phyloP scores from a whole-genome alignment of 208 protist species.

The Tritrichomonas foetus region DNA sequence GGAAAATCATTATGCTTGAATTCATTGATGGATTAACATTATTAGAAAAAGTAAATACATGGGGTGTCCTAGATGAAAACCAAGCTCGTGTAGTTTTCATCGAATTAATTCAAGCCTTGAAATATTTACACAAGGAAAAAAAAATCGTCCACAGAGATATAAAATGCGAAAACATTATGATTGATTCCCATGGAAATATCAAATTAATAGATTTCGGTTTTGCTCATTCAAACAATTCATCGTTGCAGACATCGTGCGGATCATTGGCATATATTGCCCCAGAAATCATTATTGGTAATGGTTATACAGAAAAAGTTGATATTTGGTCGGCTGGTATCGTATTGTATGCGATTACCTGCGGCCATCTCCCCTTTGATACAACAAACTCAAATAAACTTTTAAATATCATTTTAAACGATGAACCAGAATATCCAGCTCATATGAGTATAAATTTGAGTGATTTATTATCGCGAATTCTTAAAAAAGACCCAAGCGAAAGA shows the following conservation, averaged over 20 bases:
- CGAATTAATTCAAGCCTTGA: background rate
- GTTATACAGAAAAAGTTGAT: background rate
- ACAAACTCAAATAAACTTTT: too few species aligned
- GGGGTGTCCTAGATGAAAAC: background rate
- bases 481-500: background rate
- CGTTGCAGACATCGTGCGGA: background rate
- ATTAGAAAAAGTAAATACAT: background rate
- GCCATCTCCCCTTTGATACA: too few species aligned
- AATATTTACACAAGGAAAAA: background rate
- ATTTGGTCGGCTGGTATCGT: too few species aligned
- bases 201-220: slow-evolving; percentile 6
- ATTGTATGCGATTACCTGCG: too few species aligned
- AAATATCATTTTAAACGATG: too few species aligned
- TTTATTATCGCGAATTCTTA: background rate
- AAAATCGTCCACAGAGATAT: background rate
- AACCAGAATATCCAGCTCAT: background rate
- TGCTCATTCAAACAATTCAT: background rate
- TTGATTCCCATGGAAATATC: background rate
- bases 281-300: background rate
- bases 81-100: background rate
- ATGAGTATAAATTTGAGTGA: background rate
- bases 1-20: background rate
- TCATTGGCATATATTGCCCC: background rate
- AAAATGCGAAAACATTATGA: background rate
- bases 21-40: background rate